Evolutionary conservation across 257 asterid genomes (phyloP), one percentile per base, ranked within the genome.

Genomic region (Dorcoceras hygrometricum): DNA sequence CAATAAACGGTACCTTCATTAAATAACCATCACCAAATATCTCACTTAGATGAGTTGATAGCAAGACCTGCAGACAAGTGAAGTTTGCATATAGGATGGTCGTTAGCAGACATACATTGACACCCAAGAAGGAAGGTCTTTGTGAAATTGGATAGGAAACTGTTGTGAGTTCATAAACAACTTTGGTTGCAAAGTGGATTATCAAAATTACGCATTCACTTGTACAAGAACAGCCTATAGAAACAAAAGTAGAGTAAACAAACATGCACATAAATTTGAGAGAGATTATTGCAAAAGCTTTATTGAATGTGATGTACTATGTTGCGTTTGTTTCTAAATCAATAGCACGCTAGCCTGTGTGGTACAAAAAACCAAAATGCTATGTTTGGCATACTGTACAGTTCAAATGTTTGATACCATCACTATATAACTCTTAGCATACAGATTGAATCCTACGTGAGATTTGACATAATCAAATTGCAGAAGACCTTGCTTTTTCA

Each of bases 41-140:
- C 87, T 93, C 99, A 32, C 87, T 88, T 84, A 93, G 81, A 82
- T 93, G 99, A 67, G 99, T 93, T 71, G 95, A 90, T 48, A 90
- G 75, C 82, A 93, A 65, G 75, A 93, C 97, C 99, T 93, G 90
- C 76, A 72, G 71, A 60, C 67, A 59, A 71, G 56, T 36, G 66
- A 77, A 77, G 57, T 58, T 67, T 62, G 56, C 32, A 57, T 12
- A 19, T n/a, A 65, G 26, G 53, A 50, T 34, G 22, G 23, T 50
- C 2, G 32, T 39, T 27, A 46, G 20, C 61, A 28, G 9, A 26
- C 23, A 59, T 39, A 65, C 9, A 39, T 2, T 51, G 50, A n/a
- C 39, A 24, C 22, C 31, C 27, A 23, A 69, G n/a, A 3, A 62
- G 19, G 55, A 32, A 59, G 28, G 28, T 36, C 68, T 59, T 3